Evolutionary conservation across 352 stramenopile genomes (phyloP), one percentile per base, ranked within the genome.

Genomic region (Globisporangium iwayamae): DNA sequence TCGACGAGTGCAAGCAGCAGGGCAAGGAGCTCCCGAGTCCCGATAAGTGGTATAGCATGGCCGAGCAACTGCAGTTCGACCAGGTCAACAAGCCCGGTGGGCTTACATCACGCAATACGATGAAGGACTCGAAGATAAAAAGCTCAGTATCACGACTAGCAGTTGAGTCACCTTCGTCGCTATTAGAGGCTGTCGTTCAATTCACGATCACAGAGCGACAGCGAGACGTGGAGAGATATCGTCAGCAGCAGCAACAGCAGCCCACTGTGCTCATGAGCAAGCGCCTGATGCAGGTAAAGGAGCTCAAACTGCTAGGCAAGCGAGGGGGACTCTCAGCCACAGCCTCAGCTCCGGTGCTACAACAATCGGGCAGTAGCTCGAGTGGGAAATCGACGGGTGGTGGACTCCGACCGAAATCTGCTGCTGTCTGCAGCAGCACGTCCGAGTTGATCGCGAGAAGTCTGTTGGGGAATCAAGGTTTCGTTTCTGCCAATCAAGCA

Each of bases 401-500:
- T 4, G 43, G 34, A 41, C 56, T 77, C 55, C 73, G 79, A 16
- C 75, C 79, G 45, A 76, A 79, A 53, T 85, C 79, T 50, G 79
- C 77, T 25, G 66, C 70, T 56, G 62, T 79, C 6, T 85, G 72
- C 65, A 83, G 66, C 52, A 87, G 73, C 68, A 74, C 76, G 14
- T 57, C 73, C 1, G 69, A 74, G 4, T 50, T 85, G 20, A 63
- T 78, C 6, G 66, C 62, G 2, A 67, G 59, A 20, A 64, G 50
- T 16, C 38, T 68, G 3, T 34, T 68, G 10, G 54, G 62, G 2
- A 38, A 25, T 13, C 34, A 25, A 30, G 56, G 3, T 6, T 20
- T 32, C 2, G 22, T 14, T 3, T n/a, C n/a, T 43, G 52, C 13
- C 4, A 56, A 52, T 13, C 59, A 64, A 16, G 14, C 25, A 16